phyloP scores from a whole-genome alignment of 352 stramenopile genomes.

The Hyaloperonospora arabidopsidis region DNA sequence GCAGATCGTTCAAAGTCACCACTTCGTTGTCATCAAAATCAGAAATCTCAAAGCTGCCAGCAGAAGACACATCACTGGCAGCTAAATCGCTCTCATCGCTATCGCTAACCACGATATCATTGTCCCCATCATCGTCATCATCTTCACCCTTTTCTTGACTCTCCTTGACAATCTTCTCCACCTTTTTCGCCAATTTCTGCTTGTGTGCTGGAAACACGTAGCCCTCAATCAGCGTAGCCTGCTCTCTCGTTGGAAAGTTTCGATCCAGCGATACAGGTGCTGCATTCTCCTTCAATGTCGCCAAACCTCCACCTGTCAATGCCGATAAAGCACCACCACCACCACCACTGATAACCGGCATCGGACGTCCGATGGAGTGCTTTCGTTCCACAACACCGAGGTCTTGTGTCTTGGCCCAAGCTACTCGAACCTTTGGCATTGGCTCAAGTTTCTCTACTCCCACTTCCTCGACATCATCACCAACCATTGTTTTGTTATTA shows the following conservation, averaged over 20 bases:
- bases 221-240: constrained; percentile 73
- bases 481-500: neutral
- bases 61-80: constrained; percentile 43
- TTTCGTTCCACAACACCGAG: constrained; percentile 61
- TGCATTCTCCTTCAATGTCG: constrained; percentile 41
- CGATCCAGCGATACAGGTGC: constrained; percentile 26
- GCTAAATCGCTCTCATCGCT: constrained; percentile 57
- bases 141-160: constrained; percentile 25
- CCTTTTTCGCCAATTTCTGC: constrained; percentile 57
- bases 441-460: constrained; percentile 7
- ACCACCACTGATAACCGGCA: constrained; percentile 11
- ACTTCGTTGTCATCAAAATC: constrained; percentile 69
- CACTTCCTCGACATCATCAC: constrained; percentile 3
- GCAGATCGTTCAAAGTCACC: constrained; percentile 58
- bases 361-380: constrained; percentile 20
- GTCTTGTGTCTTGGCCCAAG: constrained; percentile 72
- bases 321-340: constrained; percentile 11
- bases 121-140: constrained; percentile 24
- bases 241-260: constrained; percentile 45
- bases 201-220: constrained; percentile 83
- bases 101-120: constrained; percentile 64
- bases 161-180: constrained; percentile 47
- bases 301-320: constrained; percentile 11
- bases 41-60: constrained; percentile 48
- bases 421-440: constrained; percentile 39